Base-by-base conservation (phyloP, 306 rosid genomes). In the Crotalaria pallida region DNA sequence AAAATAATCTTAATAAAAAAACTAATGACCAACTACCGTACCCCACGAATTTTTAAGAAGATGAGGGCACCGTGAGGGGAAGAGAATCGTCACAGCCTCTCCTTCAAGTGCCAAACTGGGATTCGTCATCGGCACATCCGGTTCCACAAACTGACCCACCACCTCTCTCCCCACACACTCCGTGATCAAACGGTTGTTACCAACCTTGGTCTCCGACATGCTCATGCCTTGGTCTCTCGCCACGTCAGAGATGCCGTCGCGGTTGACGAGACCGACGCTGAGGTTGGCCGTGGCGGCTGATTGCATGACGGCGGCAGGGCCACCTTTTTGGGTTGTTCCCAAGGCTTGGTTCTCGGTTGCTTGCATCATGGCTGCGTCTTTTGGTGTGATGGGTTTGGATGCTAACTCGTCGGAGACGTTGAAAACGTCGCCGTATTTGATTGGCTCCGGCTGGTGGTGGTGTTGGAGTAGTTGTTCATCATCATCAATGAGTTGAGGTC, bases 251-350 rank as follows among this genome's bases (percentile, higher is more conserved):
- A 62, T 50, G 3, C 83, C 87, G 0, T 1, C 13, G n/a, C 66
- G 80, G 41, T 68, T 34, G 0, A 75, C 81, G 0, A 83, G 56
- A 3, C 88, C 87, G 0, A 66, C 67, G 7, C 45, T 31, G 45
- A 63, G 6, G 60, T 92, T 92, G 12, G 72, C 1, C 0, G 76
- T 10, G 0, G 95, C 92, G 0, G 92, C 96, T 0, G 87, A 84
- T 76, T 87, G 87, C 92, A 89, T 92, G 7, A 86, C 88, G 0
- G 87, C 57, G 0, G 96, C 90, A 0, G 90, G 92, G 1, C 95
- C 79, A 0, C 88, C 90, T 22, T 65, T 81, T 12, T 62, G 87
- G 56, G 90, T 82, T 31, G 81, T 77, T 5, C 96, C 89, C 4
- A 88, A 45, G 0, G 76, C 77, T 10, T 61, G 24, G 75, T 78